Conservation (phyloP, 306 rosid genomes). For the Ammopiptanthus mongolicus region DNA sequence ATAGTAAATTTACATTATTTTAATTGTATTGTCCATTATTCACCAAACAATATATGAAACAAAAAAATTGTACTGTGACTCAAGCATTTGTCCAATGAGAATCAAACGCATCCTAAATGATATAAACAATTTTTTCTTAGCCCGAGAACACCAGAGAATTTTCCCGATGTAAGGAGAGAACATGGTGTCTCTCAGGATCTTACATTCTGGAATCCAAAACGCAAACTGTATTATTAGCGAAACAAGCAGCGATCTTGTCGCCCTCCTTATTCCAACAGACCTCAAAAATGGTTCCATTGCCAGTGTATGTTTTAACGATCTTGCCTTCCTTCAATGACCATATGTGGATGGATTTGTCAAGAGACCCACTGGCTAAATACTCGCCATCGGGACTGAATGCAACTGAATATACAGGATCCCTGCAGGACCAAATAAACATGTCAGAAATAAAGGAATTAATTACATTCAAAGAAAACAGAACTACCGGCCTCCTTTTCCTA, state of each 20-base stretch:
- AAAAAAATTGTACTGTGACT: too few relatives aligned
- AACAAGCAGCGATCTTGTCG: slow-evolving; percentile 82
- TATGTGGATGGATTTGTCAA: slow-evolving; percentile 67
- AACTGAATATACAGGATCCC: slow-evolving; percentile 75
- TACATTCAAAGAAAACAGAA: neutral
- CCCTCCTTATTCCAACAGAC: slow-evolving; percentile 93
- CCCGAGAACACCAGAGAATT: too few relatives aligned
- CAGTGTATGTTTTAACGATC: slow-evolving; percentile 67
- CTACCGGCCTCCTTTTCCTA: neutral
- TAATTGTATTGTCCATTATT: too few relatives aligned
- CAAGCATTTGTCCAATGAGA: too few relatives aligned
- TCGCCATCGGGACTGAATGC: slow-evolving; percentile 91
- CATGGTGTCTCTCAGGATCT: neutral
- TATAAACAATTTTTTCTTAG: too few relatives aligned
- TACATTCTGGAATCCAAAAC: slow-evolving; percentile 51
- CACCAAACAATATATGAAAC: too few relatives aligned
- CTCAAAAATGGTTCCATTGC: slow-evolving; percentile 80
- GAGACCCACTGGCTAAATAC: slow-evolving; percentile 88
- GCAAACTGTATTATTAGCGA: slow-evolving; percentile 67
- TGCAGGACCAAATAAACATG: slow-evolving; percentile 15
- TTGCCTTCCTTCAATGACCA: slow-evolving; percentile 86
- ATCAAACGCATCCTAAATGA: too few relatives aligned
- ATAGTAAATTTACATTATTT: too few relatives aligned
- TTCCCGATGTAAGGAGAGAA: too few relatives aligned
- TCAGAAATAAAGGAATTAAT: neutral